Conservation (phyloP, 2,329 filamentous ascomycete genomes). For the Albophoma yamanashiensis region DNA sequence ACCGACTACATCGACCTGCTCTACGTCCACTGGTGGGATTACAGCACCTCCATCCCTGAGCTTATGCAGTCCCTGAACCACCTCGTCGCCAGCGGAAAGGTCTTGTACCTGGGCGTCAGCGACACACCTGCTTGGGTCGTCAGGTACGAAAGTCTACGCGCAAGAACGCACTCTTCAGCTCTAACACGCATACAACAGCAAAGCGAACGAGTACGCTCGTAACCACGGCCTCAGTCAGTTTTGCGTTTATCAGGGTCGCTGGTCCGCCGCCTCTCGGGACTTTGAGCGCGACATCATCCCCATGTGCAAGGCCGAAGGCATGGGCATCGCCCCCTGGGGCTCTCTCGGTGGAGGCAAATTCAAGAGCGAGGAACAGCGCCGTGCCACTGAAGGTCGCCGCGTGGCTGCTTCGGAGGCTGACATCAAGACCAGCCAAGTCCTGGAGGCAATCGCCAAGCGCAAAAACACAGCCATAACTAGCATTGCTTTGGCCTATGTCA, state of each 20-base stretch:
- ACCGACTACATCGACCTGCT: slow-evolving; percentile 61
- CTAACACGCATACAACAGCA: slow-evolving; percentile 20
- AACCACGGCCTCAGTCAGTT: slow-evolving; percentile 61
- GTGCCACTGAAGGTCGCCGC: slow-evolving; percentile 23
- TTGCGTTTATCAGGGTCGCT: slow-evolving; percentile 35
- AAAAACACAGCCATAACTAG: slow-evolving; percentile 33
- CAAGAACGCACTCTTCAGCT: background rate
- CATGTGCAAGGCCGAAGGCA: slow-evolving; percentile 30
- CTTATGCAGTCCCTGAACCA: slow-evolving; percentile 58
- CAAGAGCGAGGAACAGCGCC: slow-evolving; percentile 26
- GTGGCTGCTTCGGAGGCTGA: slow-evolving; percentile 39
- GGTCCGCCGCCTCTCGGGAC: slow-evolving; percentile 27
- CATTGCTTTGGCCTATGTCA: slow-evolving; percentile 60
- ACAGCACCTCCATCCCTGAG: slow-evolving; percentile 53
- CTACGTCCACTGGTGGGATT: slow-evolving; percentile 60
- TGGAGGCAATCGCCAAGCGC: slow-evolving; percentile 38
- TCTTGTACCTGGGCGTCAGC: slow-evolving; percentile 54
- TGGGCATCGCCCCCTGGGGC: slow-evolving; percentile 51
- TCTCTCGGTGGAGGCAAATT: slow-evolving; percentile 39
- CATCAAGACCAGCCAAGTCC: slow-evolving; percentile 31
- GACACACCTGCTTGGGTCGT: slow-evolving; percentile 64
- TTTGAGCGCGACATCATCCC: slow-evolving; percentile 33
- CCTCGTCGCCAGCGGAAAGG: slow-evolving; percentile 49
- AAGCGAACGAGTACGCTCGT: slow-evolving; percentile 59
- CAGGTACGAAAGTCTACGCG: slow-evolving; percentile 16